Evolutionary conservation across 345 rosid species (phyloP), one percentile per base, ranked within the genome.

Genomic region (Odontarrhena argentea): DNA sequence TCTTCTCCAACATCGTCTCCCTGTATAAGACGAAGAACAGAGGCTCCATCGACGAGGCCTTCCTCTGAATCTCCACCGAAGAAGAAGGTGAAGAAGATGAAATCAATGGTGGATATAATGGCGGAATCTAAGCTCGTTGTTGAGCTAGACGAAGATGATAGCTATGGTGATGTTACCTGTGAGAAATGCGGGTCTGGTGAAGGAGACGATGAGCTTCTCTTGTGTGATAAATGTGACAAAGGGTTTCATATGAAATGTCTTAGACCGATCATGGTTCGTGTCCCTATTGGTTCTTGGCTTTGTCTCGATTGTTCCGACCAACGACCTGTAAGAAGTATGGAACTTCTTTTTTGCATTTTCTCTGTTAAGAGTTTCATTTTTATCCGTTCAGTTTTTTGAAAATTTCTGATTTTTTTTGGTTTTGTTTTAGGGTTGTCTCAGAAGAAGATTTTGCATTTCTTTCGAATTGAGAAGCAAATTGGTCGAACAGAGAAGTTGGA

Each of bases 181-280:
- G 84, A 83, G 81, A 80, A 91, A 85, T 86, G 97, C 55, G 79
- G 82, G 56, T 80, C 82, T 2, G 97, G 89, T 35, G 96, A 91
- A 9, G 67, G 67, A 18, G 60, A 79, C n/a, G 93, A 81, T 24
- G 93, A 86, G 86, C 83, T 91, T 37, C 84, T 91, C 32, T 64
- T 88, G 22, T 91, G 97, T 38, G 96, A 91, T 11, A 88, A 85
- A 83, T 91, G 97, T 67, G 94, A 91, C 13, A 76, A 68, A 58
- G 97, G 97, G n/a, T 91, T 80, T 42, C 97, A 91, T 69, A 88
- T 91, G 96, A 86, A 84, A 67, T 88, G 97, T 69, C 71, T 91
- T 69, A 70, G 93, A 62, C 97, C 97, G 49, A 91, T 91, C 51
- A 86, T 91, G 13, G 96, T 58, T 51, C 85, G 90, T 55, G 82